A percentile compares a stretch with the other conserved stretches of the same genome.
Conservation (phyloP, 176 grass and related monocot species). For the Leersia perrieri region DNA sequence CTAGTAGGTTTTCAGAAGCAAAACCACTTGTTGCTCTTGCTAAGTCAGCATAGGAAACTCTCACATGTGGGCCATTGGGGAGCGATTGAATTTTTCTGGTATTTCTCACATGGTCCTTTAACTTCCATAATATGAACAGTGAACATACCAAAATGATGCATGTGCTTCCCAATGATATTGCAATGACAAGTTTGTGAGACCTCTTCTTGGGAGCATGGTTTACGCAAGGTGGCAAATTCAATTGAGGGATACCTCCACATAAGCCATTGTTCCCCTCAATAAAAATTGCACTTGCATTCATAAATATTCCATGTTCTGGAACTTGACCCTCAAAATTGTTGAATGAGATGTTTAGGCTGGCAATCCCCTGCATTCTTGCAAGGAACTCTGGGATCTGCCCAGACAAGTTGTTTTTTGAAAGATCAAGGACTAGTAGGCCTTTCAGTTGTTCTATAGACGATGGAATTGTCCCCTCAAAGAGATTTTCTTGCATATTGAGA, state of each 20-base stretch:
- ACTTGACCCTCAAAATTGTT: slow-evolving; percentile 50
- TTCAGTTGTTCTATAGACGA: slow-evolving; percentile 15
- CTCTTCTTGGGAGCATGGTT: background rate
- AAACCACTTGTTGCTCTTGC: slow-evolving; percentile 26
- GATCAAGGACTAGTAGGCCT: slow-evolving; percentile 34
- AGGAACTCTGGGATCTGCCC: slow-evolving; percentile 41
- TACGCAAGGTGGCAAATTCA: slow-evolving; percentile 11
- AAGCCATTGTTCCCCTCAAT: slow-evolving; percentile 38
- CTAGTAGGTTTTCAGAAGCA: background rate
- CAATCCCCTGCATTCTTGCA: background rate
- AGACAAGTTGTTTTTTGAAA: slow-evolving; percentile 42
- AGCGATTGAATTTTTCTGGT: background rate
- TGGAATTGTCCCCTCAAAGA: slow-evolving; percentile 44
- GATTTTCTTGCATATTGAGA: slow-evolving; percentile 27
- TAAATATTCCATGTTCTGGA: slow-evolving; percentile 31
- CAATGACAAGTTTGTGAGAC: background rate
- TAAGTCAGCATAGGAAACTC: slow-evolving; percentile 24
- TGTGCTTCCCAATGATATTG: background rate
- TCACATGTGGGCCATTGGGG: background rate
- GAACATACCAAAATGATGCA: background rate
- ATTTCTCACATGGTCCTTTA: background rate
- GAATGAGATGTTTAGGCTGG: slow-evolving; percentile 43
- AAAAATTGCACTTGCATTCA: slow-evolving; percentile 20
- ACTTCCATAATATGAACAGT: background rate
- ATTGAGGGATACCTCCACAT: slow-evolving; percentile 37